Evolutionary conservation across 2,329 filamentous ascomycete species (phyloP), one percentile per base, ranked within the genome.

Genomic region (Fusarium albosuccineum): DNA sequence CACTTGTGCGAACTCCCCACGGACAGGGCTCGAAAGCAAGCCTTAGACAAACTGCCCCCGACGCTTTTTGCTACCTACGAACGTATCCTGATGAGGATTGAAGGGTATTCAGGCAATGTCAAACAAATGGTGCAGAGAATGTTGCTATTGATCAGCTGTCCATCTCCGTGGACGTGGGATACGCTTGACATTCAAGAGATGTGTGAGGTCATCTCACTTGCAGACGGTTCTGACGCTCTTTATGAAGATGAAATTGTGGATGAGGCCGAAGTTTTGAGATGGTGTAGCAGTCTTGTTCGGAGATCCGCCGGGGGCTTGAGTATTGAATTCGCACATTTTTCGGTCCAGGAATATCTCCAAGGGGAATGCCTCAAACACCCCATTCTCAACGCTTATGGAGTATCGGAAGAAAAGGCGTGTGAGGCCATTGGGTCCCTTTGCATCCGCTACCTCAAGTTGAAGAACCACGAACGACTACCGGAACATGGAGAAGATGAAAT

Each of bases 321-420:
- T 5, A 52, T 66, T n/a, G 62, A 66, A 13, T 59, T 62, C 33
- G 60, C 62, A 1, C 62, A 66, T 17, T 66, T 66, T 39, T 56
- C 59, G 1, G 62, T 66, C 3, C 17, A 53, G 26, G 62, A 66
- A 26, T 66, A 56, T 26, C 54, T 66, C 14, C 14, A 53, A 17
- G 6, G 1, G 2, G n/a, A 4, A 2, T 17, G 49, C 2, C 10
- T 16, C 2, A 9, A 30, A 13, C 16, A 33, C 6, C 13, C 37
- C 3, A 40, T 5, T 3, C 46, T 66, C 16, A 27, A 6, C 6
- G 5, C 3, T 14, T 66, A 59, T 6, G 7, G 4, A 6, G 7
- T 62, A 3, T 56, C 59, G 7, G 7, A 14, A 10, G 6, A 9
- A 8, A 39, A 41, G 0, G 22, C 33, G 11, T 26, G 37, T 16